These are phyloP conservation scores for Rehmannia glutinosa DNA, from an alignment of 257 asterid genomes.

Conservation along the genomic window DNA sequence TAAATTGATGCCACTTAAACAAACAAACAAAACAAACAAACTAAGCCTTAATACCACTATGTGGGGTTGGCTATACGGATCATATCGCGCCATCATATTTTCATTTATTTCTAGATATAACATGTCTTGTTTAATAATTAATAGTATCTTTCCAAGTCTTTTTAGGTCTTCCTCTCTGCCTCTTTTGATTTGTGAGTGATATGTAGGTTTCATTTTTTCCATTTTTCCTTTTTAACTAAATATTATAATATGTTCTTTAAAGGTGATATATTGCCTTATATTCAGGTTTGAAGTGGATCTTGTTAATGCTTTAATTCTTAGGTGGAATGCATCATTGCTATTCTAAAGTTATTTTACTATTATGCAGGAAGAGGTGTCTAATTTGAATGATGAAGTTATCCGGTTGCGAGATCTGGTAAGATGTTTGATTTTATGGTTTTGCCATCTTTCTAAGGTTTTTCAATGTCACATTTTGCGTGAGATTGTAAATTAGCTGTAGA, in stretches of 20 bases:
- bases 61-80: too few species aligned
- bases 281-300: constrained; percentile 4
- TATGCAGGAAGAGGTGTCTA: constrained; percentile 76
- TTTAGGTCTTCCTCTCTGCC: too few species aligned
- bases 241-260: not conserved
- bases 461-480: not conserved
- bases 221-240: too few species aligned
- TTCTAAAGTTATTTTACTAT: constrained; percentile 12
- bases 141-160: too few species aligned
- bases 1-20: not conserved
- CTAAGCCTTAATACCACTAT: too few species aligned
- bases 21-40: too few species aligned
- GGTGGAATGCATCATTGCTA: not conserved
- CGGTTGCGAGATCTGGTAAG: constrained; percentile 60
- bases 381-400: constrained; percentile 56
- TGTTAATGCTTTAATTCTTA: not conserved
- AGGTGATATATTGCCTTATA: not conserved
- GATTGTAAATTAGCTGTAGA: not conserved
- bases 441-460: not conserved
- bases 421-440: constrained; percentile 7
- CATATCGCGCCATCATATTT: too few species aligned
- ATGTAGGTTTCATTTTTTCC: too few species aligned
- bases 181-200: too few species aligned
- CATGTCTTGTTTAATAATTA: too few species aligned
- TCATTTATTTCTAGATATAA: too few species aligned